Conservation (phyloP, 352 stramenopile genomes). For the Phytopythium ostracodes region DNA sequence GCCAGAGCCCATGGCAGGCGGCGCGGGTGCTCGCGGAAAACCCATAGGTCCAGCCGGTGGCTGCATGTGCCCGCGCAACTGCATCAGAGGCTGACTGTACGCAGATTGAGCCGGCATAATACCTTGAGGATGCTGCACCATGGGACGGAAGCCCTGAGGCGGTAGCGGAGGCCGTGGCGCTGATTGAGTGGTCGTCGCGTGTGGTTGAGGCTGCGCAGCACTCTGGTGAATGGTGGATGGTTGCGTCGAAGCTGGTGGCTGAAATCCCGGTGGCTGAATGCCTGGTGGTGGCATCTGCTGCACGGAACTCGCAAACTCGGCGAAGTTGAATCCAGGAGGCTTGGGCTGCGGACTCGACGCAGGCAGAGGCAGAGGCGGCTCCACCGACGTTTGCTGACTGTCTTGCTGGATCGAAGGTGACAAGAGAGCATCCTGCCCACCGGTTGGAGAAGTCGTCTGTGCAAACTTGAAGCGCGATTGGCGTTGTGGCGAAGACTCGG, state of each 20-base stretch:
- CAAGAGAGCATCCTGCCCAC: not conserved
- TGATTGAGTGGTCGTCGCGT: not conserved
- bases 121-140: not conserved
- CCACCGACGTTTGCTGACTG: not conserved
- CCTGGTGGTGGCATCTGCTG: slow-evolving; percentile 10
- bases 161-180: slow-evolving; percentile 3
- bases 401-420: not conserved
- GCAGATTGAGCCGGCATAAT: not conserved
- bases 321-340: slow-evolving; percentile 33
- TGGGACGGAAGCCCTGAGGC: slow-evolving; percentile 2
- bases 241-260: slow-evolving; percentile 11
- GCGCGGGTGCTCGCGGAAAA: not conserved
- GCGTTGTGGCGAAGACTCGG: slow-evolving; percentile 1
- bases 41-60: not conserved
- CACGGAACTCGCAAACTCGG: slow-evolving; percentile 39
- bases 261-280: not conserved
- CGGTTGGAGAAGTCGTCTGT: not conserved
- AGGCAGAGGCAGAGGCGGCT: not conserved
- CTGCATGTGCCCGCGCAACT: not conserved
- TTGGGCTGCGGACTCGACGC: not conserved
- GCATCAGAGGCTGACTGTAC: not conserved
- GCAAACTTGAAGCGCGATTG: slow-evolving; percentile 13
- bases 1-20: not conserved
- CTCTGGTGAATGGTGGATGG: slow-evolving; percentile 2
- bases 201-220: not conserved